Base-by-base conservation (phyloP, 306 rosid species). In the Vicia villosa region DNA sequence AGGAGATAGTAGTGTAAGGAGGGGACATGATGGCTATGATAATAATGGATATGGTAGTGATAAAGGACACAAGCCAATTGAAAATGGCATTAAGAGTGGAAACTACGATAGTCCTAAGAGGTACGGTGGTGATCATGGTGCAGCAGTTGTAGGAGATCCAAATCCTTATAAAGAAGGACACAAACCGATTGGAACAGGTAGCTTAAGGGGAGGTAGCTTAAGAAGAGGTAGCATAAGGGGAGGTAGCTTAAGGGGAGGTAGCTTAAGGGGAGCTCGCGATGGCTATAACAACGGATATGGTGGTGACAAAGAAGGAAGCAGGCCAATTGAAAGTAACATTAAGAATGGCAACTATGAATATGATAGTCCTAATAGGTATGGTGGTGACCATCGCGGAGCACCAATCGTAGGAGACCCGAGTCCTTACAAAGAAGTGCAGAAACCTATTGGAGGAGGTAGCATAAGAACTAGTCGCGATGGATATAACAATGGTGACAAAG, bases 161-260 rank as follows among this genome's bases (percentile, higher is more conserved):
- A 52, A 21, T 17, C 56, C 13, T 1, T 19, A 50, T 9, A 50
- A 75, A 65, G 63, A 51, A 70, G 22, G 50, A 12, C 42, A 32
- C 45, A 70, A 30, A 45, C 80, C 81, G 4, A n/a, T 49, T 42
- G 85, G 79, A 67, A 19, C 8, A n/a, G n/a, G n/a, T n/a, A n/a
- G n/a, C n/a, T n/a, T n/a, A n/a, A n/a, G n/a, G n/a, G n/a, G n/a
- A n/a, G n/a, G n/a, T n/a, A n/a, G n/a, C n/a, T n/a, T n/a, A n/a
- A n/a, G n/a, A n/a, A n/a, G n/a, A n/a, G n/a, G n/a, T n/a, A n/a
- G n/a, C n/a, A n/a, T n/a, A n/a, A n/a, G n/a, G n/a, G n/a, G n/a
- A n/a, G n/a, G n/a, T n/a, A n/a, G n/a, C n/a, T n/a, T n/a, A n/a
- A n/a, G n/a, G n/a, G n/a, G n/a, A 5, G n/a, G 58, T 38, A 11